These are phyloP conservation scores for Nitzschia palea DNA, from an alignment of 108 stramenopile genomes.

Conservation along the genomic window DNA sequence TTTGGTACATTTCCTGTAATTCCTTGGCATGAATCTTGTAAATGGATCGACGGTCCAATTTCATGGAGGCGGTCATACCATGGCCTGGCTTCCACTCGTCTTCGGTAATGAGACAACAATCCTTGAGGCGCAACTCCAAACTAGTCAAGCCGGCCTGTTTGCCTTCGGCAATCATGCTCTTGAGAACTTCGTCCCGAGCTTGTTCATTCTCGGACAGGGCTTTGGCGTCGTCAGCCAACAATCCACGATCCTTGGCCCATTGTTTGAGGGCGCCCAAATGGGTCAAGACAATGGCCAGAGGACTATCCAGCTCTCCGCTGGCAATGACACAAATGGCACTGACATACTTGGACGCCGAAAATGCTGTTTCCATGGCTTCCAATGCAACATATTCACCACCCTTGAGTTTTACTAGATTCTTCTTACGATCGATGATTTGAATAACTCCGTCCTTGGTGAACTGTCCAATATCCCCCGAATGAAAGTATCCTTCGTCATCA, in stretches of 20 bases:
- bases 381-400: slow-evolving; percentile 62
- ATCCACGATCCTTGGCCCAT: slow-evolving; percentile 12
- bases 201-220: not conserved
- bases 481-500: slow-evolving; percentile 41
- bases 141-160: slow-evolving; percentile 11
- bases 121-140: slow-evolving; percentile 23
- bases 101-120: slow-evolving; percentile 20
- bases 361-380: slow-evolving; percentile 30
- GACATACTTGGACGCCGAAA: slow-evolving; percentile 16
- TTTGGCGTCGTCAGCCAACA: not conserved
- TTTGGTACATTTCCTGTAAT: slow-evolving; percentile 8
- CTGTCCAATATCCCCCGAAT: slow-evolving; percentile 46
- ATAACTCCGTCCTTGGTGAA: slow-evolving; percentile 34
- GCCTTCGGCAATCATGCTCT: slow-evolving; percentile 7
- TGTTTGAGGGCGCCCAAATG: not conserved
- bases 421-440: slow-evolving; percentile 45
- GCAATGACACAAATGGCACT: slow-evolving; percentile 23
- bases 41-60: slow-evolving; percentile 25
- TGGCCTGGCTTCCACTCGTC: slow-evolving; percentile 26
- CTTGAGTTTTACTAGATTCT: slow-evolving; percentile 66
- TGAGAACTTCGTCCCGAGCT: slow-evolving; percentile 14
- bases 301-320: slow-evolving; percentile 30
- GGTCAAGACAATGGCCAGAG: slow-evolving; percentile 25
- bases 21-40: slow-evolving; percentile 15
- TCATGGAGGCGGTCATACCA: slow-evolving; percentile 30